phyloP scores from a whole-genome alignment of 139 green algal genomes.

The Tetradesmus lagerheimii region DNA sequence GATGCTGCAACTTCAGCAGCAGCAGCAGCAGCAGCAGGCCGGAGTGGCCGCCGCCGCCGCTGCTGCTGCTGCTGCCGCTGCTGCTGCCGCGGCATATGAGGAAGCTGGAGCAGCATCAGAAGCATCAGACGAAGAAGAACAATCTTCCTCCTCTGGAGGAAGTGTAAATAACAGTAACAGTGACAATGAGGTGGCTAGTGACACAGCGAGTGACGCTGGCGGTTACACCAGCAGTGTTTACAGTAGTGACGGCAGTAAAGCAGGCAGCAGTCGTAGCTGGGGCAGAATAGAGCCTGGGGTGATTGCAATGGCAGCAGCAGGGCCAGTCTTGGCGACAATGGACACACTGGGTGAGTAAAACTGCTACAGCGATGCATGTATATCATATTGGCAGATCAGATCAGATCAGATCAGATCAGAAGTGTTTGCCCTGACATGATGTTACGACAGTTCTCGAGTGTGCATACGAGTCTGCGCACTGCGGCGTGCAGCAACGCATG shows the following conservation, averaged over 20 bases:
- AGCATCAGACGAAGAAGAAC: neutral
- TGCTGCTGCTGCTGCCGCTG: slow-evolving; percentile 8
- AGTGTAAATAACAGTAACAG: too few species aligned
- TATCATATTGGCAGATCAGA: too few species aligned
- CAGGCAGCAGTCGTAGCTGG: slow-evolving; percentile 5
- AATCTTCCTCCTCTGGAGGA: neutral
- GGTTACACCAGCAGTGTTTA: neutral
- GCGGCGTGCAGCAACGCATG: too few species aligned
- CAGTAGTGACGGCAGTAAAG: neutral
- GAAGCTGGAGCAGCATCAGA: neutral
- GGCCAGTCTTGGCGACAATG: neutral
- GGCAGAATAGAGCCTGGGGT: neutral
- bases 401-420: too few species aligned
- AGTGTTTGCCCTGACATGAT: too few species aligned
- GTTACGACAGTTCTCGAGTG: too few species aligned
- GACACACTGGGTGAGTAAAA: neutral
- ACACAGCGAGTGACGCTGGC: neutral
- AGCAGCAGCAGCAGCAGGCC: neutral
- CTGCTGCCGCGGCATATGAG: neutral
- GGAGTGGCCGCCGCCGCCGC: neutral
- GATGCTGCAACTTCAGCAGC: neutral
- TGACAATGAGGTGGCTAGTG: neutral
- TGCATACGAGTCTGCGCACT: too few species aligned
- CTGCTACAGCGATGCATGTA: too few species aligned
- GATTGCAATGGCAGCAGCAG: neutral